These are phyloP conservation scores for Glaciozyma antarctica DNA, from an alignment of 768 basidiomycete genomes.

Conservation along the genomic window DNA sequence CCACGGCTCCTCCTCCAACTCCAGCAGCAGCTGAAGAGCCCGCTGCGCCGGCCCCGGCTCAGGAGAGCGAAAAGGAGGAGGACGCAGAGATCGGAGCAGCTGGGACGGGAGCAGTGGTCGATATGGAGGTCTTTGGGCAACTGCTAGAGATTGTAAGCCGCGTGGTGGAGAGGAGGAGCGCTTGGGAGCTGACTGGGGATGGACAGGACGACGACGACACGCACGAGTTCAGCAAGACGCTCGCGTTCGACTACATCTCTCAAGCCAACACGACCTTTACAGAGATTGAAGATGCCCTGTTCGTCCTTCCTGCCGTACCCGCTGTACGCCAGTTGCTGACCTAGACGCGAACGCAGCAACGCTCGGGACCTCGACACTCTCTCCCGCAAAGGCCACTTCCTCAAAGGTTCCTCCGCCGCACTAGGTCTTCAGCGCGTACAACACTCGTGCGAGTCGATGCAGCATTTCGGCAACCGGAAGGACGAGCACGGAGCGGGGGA, in stretches of 20 bases:
- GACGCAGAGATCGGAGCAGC: background rate
- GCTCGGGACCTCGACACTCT: constrained; percentile 53
- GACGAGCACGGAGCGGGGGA: constrained; percentile 45
- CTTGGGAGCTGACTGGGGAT: fast-evolving
- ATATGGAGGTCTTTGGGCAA: constrained; percentile 73
- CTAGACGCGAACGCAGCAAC: constrained; percentile 17
- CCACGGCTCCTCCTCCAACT: no score
- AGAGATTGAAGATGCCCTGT: constrained; percentile 72
- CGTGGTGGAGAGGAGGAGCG: background rate
- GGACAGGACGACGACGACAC: constrained; percentile 56
- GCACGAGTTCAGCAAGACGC: constrained; percentile 63
- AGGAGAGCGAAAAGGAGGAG: no score
- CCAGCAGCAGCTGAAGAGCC: no score
- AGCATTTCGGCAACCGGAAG: constrained; percentile 65
- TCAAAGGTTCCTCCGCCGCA: constrained; percentile 94
- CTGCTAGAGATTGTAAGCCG: constrained; percentile 65
- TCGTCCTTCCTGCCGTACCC: constrained; percentile 38
- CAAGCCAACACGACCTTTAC: constrained; percentile 70
- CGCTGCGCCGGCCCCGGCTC: no score
- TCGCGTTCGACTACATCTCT: constrained; percentile 68
- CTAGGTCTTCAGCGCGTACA: constrained; percentile 76
- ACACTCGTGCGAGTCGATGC: constrained; percentile 77
- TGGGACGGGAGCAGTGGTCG: constrained; percentile 45
- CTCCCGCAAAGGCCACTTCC: constrained; percentile 75
- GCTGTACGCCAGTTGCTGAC: background rate